A percentile compares a stretch with the other conserved stretches of the same genome.
Evolutionary conservation across 257 asterid species (phyloP).

Genomic region (Solanum corneliomulleri): DNA sequence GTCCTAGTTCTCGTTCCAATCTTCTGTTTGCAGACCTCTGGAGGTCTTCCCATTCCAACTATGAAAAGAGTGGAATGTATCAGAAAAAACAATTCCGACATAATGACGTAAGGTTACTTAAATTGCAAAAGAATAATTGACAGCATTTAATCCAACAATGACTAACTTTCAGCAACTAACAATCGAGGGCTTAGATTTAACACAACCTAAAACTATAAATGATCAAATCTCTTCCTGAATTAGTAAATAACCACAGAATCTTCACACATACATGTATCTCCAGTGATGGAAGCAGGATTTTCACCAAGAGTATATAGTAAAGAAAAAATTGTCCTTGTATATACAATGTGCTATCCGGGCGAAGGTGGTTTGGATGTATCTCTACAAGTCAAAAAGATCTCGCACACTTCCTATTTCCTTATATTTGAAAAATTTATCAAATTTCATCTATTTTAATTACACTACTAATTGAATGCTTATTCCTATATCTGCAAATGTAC

Average conservation of each 20-base stretch:
- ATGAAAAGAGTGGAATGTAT: background rate
- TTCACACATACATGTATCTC: background rate
- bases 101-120: background rate
- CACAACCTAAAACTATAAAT: background rate
- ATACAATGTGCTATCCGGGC: background rate
- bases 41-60: slow-evolving; percentile 62
- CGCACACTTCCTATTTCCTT: background rate
- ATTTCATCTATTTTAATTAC: background rate
- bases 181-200: background rate
- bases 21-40: slow-evolving; percentile 45
- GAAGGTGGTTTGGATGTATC: background rate
- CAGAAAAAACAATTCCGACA: background rate
- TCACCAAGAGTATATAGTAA: background rate
- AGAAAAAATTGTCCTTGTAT: background rate
- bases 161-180: background rate
- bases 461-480: background rate
- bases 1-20: slow-evolving; percentile 68
- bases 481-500: background rate
- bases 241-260: background rate
- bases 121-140: background rate
- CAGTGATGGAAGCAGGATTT: background rate
- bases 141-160: background rate
- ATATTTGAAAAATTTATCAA: background rate
- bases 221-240: background rate
- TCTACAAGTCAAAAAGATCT: background rate